Evolutionary conservation across 371 early-diverging fungal genomes (phyloP).

Genomic region (Batkoa obscura): DNA sequence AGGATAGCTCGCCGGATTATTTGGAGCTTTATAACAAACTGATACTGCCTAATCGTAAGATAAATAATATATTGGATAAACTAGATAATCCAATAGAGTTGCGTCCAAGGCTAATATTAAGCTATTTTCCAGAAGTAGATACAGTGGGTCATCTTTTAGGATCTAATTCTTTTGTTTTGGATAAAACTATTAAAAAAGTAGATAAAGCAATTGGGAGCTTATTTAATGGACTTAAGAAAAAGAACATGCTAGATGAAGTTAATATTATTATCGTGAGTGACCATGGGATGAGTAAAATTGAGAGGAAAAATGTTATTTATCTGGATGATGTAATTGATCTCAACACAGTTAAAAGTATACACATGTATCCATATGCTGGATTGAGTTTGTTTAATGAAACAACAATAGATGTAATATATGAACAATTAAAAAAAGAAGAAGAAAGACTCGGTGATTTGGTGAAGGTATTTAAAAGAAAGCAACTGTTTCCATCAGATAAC

Average conservation of each 20-base stretch:
- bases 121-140: constrained; percentile 74
- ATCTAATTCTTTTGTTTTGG: constrained; percentile 37
- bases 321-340: constrained; percentile 51
- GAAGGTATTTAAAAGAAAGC: constrained; percentile 27
- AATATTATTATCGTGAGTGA: constrained; percentile 79
- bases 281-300: constrained; percentile 70
- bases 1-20: constrained; percentile 33
- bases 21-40: constrained; percentile 27
- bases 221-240: constrained; percentile 23
- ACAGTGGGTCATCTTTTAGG: constrained; percentile 59
- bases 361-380: constrained; percentile 24
- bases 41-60: constrained; percentile 28
- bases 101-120: constrained; percentile 54
- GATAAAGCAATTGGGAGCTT: constrained; percentile 47
- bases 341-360: constrained; percentile 14
- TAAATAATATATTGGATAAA: constrained; percentile 48
- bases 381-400: constrained; percentile 21
- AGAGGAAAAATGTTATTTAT: constrained; percentile 34
- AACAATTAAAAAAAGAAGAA: constrained; percentile 14
- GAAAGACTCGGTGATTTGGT: constrained; percentile 18
- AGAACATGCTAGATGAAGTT: constrained; percentile 37
- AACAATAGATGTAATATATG: constrained; percentile 12
- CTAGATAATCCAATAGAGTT: constrained; percentile 41
- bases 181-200: constrained; percentile 25
- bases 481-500: too few species aligned